Conservation (phyloP, 2,329 filamentous ascomycete genomes). For the Geosmithia morbida region DNA sequence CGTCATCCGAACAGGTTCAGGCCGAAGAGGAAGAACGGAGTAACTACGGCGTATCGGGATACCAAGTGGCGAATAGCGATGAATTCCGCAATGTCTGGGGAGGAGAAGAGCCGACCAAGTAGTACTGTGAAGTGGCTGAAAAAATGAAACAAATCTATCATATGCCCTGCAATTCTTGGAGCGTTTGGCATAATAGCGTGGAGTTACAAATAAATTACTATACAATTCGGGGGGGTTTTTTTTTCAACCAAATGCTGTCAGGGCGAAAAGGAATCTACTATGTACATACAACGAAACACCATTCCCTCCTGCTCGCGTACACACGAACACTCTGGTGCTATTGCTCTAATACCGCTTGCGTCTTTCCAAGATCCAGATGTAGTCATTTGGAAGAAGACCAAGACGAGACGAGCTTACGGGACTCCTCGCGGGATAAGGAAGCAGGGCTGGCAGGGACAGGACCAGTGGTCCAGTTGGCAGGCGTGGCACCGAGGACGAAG, state of each 20-base stretch:
- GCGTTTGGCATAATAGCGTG: background rate
- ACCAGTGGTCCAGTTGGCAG: conserved; percentile 42
- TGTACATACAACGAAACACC: background rate
- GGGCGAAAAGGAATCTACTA: too few species aligned
- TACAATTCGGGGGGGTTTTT: background rate
- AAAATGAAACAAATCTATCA: background rate
- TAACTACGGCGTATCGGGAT: conserved; percentile 6
- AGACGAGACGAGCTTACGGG: conserved; percentile 4
- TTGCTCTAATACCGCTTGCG: background rate
- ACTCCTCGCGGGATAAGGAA: conserved; percentile 7
- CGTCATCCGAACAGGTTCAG: background rate
- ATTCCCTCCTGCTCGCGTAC: too few species aligned
- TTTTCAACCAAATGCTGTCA: background rate
- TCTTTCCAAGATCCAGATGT: background rate
- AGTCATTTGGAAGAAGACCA: background rate
- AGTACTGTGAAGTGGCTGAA: background rate
- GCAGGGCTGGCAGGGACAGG: conserved; percentile 47
- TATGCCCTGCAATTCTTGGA: background rate
- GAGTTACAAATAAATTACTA: background rate
- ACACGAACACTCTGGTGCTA: too few species aligned
- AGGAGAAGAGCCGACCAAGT: background rate
- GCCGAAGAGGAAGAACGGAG: conserved; percentile 1
- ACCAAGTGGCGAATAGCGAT: conserved; percentile 20
- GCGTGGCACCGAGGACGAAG: conserved; percentile 42
- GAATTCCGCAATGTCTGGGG: conserved; percentile 34